Conservation (phyloP, 805 yeast genomes). For the Ogataea trehalophila region DNA sequence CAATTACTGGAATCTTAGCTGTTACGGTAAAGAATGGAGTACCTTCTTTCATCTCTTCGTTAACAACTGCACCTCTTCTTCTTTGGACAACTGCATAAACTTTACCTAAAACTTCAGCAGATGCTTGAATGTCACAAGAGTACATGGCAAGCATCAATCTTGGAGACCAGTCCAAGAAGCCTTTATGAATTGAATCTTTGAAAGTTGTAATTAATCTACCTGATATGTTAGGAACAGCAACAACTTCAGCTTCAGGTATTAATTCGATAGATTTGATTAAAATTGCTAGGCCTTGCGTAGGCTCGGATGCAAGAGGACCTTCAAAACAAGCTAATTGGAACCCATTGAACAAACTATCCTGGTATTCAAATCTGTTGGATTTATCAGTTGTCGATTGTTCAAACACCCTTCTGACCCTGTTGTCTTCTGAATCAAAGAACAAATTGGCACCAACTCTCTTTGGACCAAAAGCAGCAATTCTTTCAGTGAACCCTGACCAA, state of each 20-base stretch:
- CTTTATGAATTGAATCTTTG: conserved; percentile 66
- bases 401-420: conserved; percentile 32
- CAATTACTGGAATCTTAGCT: conserved; percentile 87
- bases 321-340: conserved; percentile 75
- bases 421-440: conserved; percentile 48
- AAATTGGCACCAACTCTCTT: conserved; percentile 72
- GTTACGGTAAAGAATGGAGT: conserved; percentile 90
- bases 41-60: conserved; percentile 97
- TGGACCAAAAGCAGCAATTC: conserved; percentile 70
- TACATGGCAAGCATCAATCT: conserved; percentile 90
- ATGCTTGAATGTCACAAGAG: conserved; percentile 90
- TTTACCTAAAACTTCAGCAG: conserved; percentile 90
- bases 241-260: conserved; percentile 23
- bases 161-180: conserved; percentile 79
- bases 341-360: conserved; percentile 70
- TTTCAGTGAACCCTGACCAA: conserved; percentile 30
- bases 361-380: conserved; percentile 35
- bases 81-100: conserved; percentile 92
- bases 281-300: conserved; percentile 74
- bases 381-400: background rate
- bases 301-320: conserved; percentile 90
- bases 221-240: conserved; percentile 42
- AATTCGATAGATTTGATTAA: conserved; percentile 38
- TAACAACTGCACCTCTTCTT: conserved; percentile 76
- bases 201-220: conserved; percentile 74